Evolutionary conservation across 176 grass and related monocot genomes (phyloP).

Genomic region (Oryza nivara): DNA sequence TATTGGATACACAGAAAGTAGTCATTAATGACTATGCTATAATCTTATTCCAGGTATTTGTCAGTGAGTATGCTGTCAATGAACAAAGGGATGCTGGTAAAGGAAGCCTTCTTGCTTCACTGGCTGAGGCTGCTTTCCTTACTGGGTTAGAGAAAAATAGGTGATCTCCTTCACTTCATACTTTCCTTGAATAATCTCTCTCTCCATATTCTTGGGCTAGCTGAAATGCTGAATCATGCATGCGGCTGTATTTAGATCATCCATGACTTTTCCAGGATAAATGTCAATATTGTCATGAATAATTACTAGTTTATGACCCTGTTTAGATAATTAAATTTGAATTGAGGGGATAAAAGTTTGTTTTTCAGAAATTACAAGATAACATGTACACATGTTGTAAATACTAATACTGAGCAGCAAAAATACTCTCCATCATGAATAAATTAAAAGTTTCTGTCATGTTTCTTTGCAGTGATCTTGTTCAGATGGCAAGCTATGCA

Average conservation of each 20-base stretch:
- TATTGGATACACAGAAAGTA: neutral
- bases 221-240: neutral
- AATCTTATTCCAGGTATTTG: conserved; percentile 32
- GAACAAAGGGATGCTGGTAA: conserved; percentile 53
- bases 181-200: neutral
- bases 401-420: neutral
- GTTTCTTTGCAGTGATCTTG: conserved; percentile 54
- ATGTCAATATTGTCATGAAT: neutral
- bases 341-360: neutral
- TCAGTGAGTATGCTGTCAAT: conserved; percentile 68
- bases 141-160: conserved; percentile 67
- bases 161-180: conserved; percentile 23
- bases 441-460: neutral
- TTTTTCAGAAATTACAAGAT: conserved; percentile 9
- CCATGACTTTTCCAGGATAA: neutral
- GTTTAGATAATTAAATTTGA: too few relatives aligned
- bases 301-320: neutral
- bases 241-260: neutral
- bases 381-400: neutral
- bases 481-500: conserved; percentile 51
- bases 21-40: neutral
- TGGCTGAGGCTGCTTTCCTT: conserved; percentile 66
- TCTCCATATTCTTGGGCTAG: neutral
- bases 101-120: conserved; percentile 61
- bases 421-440: neutral